Evolutionary conservation across 1,284 basidiomycete species (phyloP), one percentile per base, ranked within the genome.

Genomic region (Wolfiporia cocos): DNA sequence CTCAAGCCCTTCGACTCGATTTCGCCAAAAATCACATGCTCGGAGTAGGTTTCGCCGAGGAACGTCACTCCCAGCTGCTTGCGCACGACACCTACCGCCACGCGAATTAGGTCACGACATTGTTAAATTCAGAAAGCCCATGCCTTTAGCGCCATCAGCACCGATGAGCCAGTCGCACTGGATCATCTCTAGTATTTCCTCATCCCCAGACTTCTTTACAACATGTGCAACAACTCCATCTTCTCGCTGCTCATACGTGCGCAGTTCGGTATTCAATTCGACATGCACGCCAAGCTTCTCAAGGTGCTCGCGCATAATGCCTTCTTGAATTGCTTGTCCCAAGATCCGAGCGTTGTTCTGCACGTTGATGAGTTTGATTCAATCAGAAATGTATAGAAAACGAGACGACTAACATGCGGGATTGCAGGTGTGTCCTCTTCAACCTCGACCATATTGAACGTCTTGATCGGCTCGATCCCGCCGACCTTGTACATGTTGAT

Each of bases 111-210:
- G n/a, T n/a, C n/a, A n/a, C n/a, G 31, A 18, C 41, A 22, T n/a
- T 33, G 9, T 21, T 15, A 2, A 23, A 19, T 12, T 2, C 26
- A 18, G 12, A 20, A 6, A 9, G n/a, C 19, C 7, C 3, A 11
- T 5, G 66, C 66, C 59, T 50, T 50, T 54, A 5, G 58, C 67
- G 6, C 67, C 68, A 47, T 70, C 67, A 1, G 65, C 54, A 2
- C 67, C 67, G 7, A 68, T 49, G 0, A 70, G 38, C 31, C 52
- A 67, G 2, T 41, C 47, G 40, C 12, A 43, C 42, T 3, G 42
- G n/a, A 54, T 39, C 37, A 17, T 49, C 34, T 56, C 53, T 2
- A 26, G 19, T 3, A 23, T 30, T 23, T 52, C 50, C 2, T 30
- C 9, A 2, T 32, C 42, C 2, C 23, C 43, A 10, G 42, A 38